Percentiles rank a stretch among this genome's conserved stretches.
Evolutionary conservation across 441 rosid species (phyloP).

Genomic region (Euphorbia schlechtendalii): DNA sequence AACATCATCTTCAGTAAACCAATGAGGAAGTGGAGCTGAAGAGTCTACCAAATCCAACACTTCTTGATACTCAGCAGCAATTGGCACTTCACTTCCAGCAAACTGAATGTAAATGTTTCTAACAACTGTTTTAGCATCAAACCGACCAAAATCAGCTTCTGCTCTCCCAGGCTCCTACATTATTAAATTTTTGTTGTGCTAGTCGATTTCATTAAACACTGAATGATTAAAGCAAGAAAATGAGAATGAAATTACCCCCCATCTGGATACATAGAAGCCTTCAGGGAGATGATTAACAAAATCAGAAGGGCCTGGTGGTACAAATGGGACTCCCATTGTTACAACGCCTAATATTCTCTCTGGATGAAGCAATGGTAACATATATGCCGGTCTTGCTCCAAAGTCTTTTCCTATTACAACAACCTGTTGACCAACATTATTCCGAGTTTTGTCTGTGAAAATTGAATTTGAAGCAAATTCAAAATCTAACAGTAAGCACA

Average conservation of each 20-base stretch:
- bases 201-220: no score
- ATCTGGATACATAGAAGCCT: constrained; percentile 44
- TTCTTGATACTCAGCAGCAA: constrained; percentile 45
- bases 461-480: no score
- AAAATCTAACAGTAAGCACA: no score
- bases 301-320: constrained; percentile 21
- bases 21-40: constrained; percentile 46
- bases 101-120: constrained; percentile 41
- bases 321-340: constrained; percentile 37
- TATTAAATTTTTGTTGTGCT: constrained; percentile 49
- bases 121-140: constrained; percentile 50
- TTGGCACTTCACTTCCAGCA: constrained; percentile 42
- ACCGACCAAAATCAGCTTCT: constrained; percentile 53
- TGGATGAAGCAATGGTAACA: constrained; percentile 31
- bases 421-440: constrained; percentile 35
- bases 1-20: constrained; percentile 53
- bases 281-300: constrained; percentile 29
- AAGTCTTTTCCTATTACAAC: constrained; percentile 47
- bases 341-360: constrained; percentile 36
- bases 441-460: no score
- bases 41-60: constrained; percentile 51
- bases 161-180: no score
- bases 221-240: not conserved
- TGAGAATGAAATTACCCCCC: constrained; percentile 28
- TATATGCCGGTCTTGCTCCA: constrained; percentile 34